Conservation (phyloP, 1,284 basidiomycete species). For the Jaminaea rosea region DNA sequence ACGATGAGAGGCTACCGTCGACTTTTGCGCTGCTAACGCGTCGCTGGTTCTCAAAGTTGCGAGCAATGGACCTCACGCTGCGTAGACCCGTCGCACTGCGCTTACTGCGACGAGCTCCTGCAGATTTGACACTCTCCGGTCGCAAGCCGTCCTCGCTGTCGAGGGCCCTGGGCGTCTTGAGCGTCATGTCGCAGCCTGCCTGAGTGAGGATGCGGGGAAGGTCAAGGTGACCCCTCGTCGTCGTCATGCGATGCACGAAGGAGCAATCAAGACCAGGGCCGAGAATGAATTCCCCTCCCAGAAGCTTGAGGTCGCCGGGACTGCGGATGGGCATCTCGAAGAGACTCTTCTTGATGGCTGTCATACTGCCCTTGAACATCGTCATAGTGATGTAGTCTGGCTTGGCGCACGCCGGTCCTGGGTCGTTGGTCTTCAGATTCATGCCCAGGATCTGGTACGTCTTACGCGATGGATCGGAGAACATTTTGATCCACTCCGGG, state of each 20-base stretch:
- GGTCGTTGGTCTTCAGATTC: constrained; percentile 54
- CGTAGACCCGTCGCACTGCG: background rate
- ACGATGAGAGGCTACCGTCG: background rate
- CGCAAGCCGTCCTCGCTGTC: background rate
- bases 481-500: constrained; percentile 53
- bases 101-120: background rate
- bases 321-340: constrained; percentile 64
- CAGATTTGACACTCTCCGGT: constrained; percentile 7
- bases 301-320: constrained; percentile 65
- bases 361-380: constrained; percentile 58
- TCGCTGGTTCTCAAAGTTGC: background rate
- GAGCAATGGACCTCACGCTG: background rate
- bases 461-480: constrained; percentile 62
- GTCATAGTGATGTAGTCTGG: constrained; percentile 62
- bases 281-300: constrained; percentile 81
- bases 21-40: background rate
- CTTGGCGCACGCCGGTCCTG: constrained; percentile 52
- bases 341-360: constrained; percentile 55
- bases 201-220: constrained; percentile 30
- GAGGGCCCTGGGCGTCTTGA: constrained; percentile 24
- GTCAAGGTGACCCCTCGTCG: constrained; percentile 35
- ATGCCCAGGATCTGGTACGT: constrained; percentile 70
- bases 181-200: constrained; percentile 32
- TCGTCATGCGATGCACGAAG: constrained; percentile 29
- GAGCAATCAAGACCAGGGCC: constrained; percentile 54